These are phyloP conservation scores for Xanthoceras sorbifolium DNA, from an alignment of 345 rosid genomes.

Conservation along the genomic window DNA sequence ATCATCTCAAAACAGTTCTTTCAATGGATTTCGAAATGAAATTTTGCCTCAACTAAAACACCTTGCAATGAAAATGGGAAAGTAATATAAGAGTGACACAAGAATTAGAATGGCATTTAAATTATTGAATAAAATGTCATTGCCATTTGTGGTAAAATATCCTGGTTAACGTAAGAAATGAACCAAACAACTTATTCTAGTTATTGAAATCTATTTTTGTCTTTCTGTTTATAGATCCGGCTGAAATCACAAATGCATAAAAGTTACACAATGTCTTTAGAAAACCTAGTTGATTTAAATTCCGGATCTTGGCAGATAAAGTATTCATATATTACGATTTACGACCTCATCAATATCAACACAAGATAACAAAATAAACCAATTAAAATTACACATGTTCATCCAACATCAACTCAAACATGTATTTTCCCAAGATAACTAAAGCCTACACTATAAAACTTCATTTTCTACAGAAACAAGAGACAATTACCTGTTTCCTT, in stretches of 20 bases:
- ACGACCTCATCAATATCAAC: background rate
- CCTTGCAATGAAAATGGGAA: background rate
- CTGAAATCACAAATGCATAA: background rate
- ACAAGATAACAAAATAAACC: background rate
- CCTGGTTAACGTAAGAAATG: background rate
- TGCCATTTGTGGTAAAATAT: background rate
- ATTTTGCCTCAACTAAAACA: background rate
- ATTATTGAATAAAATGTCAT: background rate
- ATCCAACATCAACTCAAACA: slow-evolving; percentile 1
- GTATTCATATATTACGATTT: background rate
- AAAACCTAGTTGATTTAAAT: background rate
- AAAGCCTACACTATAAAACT: background rate
- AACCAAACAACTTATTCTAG: background rate
- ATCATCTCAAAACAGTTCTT: background rate
- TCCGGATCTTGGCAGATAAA: background rate
- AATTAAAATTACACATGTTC: background rate
- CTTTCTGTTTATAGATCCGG: too few species aligned
- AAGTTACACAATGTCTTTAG: background rate
- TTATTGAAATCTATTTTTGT: background rate
- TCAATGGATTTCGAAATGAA: background rate
- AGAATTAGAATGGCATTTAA: background rate
- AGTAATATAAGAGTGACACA: background rate
- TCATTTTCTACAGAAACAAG: background rate
- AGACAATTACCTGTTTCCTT: slow-evolving; percentile 76
- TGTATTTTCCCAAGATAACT: background rate